phyloP scores from a whole-genome alignment of 2,329 filamentous ascomycete species.

The Tothia fuscella region DNA sequence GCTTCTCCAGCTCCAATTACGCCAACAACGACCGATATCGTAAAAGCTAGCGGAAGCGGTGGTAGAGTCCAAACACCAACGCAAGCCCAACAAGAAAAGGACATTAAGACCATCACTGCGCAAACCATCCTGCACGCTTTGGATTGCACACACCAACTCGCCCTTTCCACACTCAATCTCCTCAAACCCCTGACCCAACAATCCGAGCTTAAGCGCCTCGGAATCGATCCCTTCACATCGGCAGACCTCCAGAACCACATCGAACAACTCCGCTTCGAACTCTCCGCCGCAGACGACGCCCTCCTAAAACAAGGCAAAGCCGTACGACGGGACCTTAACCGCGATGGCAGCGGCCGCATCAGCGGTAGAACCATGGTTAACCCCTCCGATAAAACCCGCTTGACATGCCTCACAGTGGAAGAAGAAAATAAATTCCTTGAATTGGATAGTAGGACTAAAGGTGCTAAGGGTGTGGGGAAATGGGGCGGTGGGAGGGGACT shows the following conservation, averaged over 20 bases:
- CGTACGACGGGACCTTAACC: constrained; percentile 27
- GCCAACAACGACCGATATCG: neutral
- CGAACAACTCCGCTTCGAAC: constrained; percentile 8
- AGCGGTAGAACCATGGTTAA: constrained; percentile 56
- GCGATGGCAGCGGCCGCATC: constrained; percentile 25
- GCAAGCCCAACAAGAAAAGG: neutral
- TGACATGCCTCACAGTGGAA: constrained; percentile 56
- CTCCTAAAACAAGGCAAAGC: constrained; percentile 39
- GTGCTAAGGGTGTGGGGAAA: neutral
- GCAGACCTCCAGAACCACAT: constrained; percentile 20
- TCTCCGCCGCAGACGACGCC: constrained; percentile 23
- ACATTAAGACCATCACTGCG: constrained; percentile 3
- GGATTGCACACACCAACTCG: constrained; percentile 7
- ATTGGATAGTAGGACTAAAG: constrained; percentile 48
- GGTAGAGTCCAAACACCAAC: neutral
- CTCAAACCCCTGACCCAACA: constrained; percentile 9
- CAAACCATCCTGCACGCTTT: constrained; percentile 5
- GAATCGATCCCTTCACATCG: constrained; percentile 14
- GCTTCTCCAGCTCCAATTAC: neutral
- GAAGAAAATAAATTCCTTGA: constrained; percentile 60
- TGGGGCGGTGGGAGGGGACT: constrained; percentile 6
- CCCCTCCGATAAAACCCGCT: constrained; percentile 56
- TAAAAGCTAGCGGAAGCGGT: neutral
- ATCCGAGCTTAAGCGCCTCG: constrained; percentile 18
- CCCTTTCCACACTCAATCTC: constrained; percentile 2